Conservation (phyloP, 495 filamentous ascomycete species). For the Jackrogersella multiformis region DNA sequence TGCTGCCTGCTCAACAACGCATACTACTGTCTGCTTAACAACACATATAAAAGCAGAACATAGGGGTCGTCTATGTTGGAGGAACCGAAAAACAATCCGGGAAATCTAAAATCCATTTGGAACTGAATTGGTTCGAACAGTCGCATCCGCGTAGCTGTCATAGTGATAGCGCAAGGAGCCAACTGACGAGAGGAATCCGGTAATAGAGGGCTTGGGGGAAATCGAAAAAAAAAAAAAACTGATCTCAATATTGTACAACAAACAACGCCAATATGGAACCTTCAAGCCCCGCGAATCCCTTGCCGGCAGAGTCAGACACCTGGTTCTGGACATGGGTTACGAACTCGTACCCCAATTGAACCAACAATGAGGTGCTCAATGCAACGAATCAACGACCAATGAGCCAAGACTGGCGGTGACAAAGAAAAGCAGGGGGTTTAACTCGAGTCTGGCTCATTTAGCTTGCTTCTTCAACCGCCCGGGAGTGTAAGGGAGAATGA, state of each 20-base stretch:
- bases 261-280: constrained; percentile 30
- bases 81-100: not conserved
- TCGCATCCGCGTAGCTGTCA: not conserved
- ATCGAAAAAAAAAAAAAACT: not conserved
- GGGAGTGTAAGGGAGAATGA: too few relatives aligned
- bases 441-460: not conserved
- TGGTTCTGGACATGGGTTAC: constrained; percentile 42
- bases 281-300: constrained; percentile 10
- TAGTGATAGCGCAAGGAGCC: not conserved
- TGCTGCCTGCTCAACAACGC: constrained; percentile 1
- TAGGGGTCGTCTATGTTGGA: not conserved
- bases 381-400: not conserved
- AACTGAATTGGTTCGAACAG: not conserved
- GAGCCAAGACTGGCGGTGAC: not conserved
- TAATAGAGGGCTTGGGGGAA: not conserved
- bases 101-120: not conserved
- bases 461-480: not conserved
- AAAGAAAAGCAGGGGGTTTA: not conserved
- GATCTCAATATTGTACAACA: not conserved
- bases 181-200: not conserved
- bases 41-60: constrained; percentile 4
- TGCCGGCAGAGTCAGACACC: constrained; percentile 29
- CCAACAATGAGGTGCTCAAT: not conserved
- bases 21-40: not conserved
- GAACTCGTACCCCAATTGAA: constrained; percentile 36